A percentile compares a stretch with the other conserved stretches of the same genome.
These are phyloP conservation scores for Dothistroma septosporum DNA, from an alignment of 2,329 filamentous ascomycete species.

Conservation along the genomic window DNA sequence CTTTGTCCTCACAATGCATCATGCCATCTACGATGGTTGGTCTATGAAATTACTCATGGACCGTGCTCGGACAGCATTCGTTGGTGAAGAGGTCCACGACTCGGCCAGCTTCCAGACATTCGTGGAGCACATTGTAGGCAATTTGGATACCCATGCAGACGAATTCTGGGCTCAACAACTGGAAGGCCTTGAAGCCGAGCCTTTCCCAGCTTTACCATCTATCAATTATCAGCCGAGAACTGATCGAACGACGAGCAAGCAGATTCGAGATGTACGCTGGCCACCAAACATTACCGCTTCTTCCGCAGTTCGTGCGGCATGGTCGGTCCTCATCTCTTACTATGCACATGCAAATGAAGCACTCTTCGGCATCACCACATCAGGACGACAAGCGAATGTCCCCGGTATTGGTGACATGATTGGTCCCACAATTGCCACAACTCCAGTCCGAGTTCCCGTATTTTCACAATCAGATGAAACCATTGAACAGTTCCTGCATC, in stretches of 20 bases:
- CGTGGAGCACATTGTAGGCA: neutral
- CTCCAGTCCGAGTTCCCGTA: slow-evolving; percentile 8
- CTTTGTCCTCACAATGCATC: slow-evolving; percentile 31
- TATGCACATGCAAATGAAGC: slow-evolving; percentile 8
- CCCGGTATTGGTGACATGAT: slow-evolving; percentile 5
- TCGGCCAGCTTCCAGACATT: neutral
- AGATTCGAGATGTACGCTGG: neutral
- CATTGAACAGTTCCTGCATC: slow-evolving; percentile 3
- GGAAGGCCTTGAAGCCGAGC: slow-evolving; percentile 29
- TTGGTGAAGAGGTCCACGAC: too few relatives aligned
- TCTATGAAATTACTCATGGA: too few relatives aligned
- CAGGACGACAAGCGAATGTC: slow-evolving; percentile 11
- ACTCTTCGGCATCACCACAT: slow-evolving; percentile 9
- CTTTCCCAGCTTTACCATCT: slow-evolving; percentile 33
- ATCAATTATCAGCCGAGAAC: slow-evolving; percentile 16
- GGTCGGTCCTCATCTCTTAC: slow-evolving; percentile 9
- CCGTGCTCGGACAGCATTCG: too few relatives aligned
- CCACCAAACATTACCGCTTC: slow-evolving; percentile 2
- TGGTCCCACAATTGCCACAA: slow-evolving; percentile 16
- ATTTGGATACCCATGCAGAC: neutral
- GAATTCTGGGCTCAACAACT: slow-evolving; percentile 35
- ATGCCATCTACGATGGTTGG: slow-evolving; percentile 41
- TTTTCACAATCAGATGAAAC: neutral
- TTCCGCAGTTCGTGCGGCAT: slow-evolving; percentile 9
- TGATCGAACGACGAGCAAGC: neutral